Percentiles rank a stretch among this genome's conserved stretches.
Conservation (phyloP, 345 rosid species). For the Eutrema heterophyllum region DNA sequence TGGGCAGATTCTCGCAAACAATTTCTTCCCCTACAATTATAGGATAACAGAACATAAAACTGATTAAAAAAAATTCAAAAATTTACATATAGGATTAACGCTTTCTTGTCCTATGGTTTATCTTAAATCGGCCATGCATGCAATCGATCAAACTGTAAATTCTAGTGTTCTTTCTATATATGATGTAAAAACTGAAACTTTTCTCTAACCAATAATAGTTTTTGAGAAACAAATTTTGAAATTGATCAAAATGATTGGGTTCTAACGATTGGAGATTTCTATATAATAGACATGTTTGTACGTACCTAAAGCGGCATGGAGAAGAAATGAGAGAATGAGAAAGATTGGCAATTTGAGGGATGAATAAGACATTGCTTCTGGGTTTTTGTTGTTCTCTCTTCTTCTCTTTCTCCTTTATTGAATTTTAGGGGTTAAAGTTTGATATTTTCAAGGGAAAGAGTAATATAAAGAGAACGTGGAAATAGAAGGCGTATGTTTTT, state of each 20-base stretch:
- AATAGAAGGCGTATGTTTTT: background rate
- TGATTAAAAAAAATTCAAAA: background rate
- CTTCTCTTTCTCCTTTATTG: slow-evolving; percentile 8
- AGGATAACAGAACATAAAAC: background rate
- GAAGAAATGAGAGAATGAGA: slow-evolving; percentile 58
- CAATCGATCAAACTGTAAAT: background rate
- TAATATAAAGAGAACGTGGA: background rate
- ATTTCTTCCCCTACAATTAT: slow-evolving; percentile 44
- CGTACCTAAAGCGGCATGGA: slow-evolving; percentile 66
- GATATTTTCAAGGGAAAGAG: background rate
- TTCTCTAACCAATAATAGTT: background rate
- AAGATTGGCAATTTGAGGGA: slow-evolving; percentile 43
- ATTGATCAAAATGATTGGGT: background rate
- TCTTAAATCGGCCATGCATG: background rate
- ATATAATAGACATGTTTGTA: background rate
- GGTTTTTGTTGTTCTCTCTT: background rate
- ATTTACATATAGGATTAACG: background rate
- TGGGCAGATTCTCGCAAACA: slow-evolving; percentile 65
- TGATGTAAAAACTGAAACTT: background rate
- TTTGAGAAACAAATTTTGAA: background rate
- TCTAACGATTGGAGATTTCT: background rate
- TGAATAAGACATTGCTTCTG: slow-evolving; percentile 47
- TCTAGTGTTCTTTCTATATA: background rate
- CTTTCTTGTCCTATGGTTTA: background rate
- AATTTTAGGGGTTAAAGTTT: background rate